Evolutionary conservation across 164 flowering plant species (phyloP).

Genomic region (Nymphaea colorata): DNA sequence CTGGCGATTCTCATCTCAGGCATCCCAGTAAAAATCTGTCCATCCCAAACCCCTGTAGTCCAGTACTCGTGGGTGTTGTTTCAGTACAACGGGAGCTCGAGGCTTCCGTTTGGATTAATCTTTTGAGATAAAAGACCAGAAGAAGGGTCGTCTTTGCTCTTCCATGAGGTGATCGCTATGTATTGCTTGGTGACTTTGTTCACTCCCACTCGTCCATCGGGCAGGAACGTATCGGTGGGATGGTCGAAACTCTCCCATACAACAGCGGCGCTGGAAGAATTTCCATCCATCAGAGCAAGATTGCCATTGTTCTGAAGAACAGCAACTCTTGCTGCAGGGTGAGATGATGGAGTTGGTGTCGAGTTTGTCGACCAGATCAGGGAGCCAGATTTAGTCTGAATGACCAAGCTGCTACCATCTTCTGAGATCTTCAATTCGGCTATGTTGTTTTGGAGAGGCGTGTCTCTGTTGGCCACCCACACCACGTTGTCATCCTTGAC

Average conservation of each 20-base stretch:
- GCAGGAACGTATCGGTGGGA: conserved; percentile 22
- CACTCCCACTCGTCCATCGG: conserved; percentile 20
- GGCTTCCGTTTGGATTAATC: conserved; percentile 1
- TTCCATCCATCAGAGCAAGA: conserved; percentile 14
- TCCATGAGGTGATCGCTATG: conserved; percentile 8
- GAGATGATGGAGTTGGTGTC: not conserved
- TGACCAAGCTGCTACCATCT: conserved; percentile 11
- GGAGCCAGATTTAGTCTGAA: not conserved
- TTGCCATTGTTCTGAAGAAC: conserved; percentile 17
- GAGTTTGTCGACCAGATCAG: conserved; percentile 10
- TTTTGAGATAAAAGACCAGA: conserved; percentile 7
- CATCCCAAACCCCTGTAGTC: conserved; percentile 11
- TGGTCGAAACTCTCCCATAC: conserved; percentile 12
- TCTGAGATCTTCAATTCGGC: conserved; percentile 7
- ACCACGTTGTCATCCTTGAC: conserved; percentile 3
- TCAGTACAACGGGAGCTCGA: conserved; percentile 2
- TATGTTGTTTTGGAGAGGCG: conserved; percentile 4
- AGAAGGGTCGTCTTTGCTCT: conserved; percentile 10
- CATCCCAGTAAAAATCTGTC: not conserved
- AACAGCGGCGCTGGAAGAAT: conserved; percentile 1
- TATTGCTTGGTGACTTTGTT: conserved; percentile 2
- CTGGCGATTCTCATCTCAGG: conserved; percentile 9
- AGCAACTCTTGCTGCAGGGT: conserved; percentile 2
- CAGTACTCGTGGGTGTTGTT: conserved; percentile 5
- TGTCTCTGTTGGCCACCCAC: conserved; percentile 18